A percentile compares a stretch with the other conserved stretches of the same genome.
Conservation (phyloP, 352 stramenopile species). For the Globisporangium cederbergense region DNA sequence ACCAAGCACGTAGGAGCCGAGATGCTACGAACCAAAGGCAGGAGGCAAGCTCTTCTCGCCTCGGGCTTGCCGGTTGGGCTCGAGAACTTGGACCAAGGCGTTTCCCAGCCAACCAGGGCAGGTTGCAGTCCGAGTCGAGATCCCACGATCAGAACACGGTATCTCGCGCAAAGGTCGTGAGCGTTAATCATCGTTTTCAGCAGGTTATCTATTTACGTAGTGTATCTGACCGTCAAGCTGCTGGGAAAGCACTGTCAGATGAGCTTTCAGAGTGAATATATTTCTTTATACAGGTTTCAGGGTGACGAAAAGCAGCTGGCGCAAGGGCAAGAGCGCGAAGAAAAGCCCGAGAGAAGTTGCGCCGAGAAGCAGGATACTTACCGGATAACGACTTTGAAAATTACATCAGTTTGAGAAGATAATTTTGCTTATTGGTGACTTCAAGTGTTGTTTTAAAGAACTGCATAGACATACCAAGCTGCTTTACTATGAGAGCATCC, state of each 20-base stretch:
- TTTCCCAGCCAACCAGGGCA: not conserved
- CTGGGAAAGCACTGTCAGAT: not conserved
- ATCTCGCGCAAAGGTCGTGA: not conserved
- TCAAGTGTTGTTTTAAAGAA: too few relatives aligned
- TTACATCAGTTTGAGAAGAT: too few relatives aligned
- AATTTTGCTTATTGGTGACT: too few relatives aligned
- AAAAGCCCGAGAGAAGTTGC: slow-evolving; percentile 1
- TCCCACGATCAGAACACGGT: not conserved
- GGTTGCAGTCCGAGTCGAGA: not conserved
- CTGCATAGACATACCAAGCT: too few relatives aligned
- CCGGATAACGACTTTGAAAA: too few relatives aligned
- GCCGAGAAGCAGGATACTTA: not conserved
- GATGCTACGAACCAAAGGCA: too few relatives aligned
- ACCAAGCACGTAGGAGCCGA: too few relatives aligned
- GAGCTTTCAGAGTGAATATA: not conserved
- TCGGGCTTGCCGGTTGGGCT: too few relatives aligned
- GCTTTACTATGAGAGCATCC: too few relatives aligned
- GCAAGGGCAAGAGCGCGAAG: not conserved
- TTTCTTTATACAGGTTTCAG: not conserved
- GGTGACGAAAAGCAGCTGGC: not conserved
- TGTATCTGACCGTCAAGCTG: too few relatives aligned
- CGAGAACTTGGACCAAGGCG: too few relatives aligned
- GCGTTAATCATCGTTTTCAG: not conserved
- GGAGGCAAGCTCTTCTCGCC: too few relatives aligned
- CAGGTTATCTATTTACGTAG: not conserved